Base-by-base conservation (phyloP, 768 basidiomycete genomes). In the Favolaschia claudopus region DNA sequence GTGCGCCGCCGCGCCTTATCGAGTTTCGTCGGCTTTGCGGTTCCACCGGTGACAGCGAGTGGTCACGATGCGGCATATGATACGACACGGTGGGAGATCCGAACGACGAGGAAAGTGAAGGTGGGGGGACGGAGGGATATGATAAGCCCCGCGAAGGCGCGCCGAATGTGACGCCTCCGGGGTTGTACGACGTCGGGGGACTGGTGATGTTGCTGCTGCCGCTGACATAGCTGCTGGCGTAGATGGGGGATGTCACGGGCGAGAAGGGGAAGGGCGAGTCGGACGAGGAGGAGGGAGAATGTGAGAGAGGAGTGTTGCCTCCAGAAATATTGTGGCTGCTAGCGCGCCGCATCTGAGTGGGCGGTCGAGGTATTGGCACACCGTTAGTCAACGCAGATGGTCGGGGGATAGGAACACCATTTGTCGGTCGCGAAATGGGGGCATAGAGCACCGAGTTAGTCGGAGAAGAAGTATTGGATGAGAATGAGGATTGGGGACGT, bases 121-220 rank as follows among this genome's bases (percentile, higher is more conserved):
- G 92, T 12, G 92, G 92, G 2, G 93, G 92, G 0, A 93, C 93
- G 7, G 87, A 88, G 0, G 92, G 92, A 65, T 95, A 95, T 5
- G 90, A 83, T 47, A 94, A 78, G 14, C 79, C 76, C 51, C 78
- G 73, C 7, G 67, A 72, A 9, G 67, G 77, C 50, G 64, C 73
- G 7, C 70, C 75, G 43, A 71, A 71, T 27, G 77, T 62, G 36
- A 70, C 66, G 53, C 75, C 72, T 52, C 79, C 79, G 8, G 81
- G 73, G 34, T 79, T 78, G 47, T 82, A 78, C 5, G 84, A 85
- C 5, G 89, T 87, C 2, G 89, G 87, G 4, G 92, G 92, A 31
- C 89, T 92, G 4, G 92, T 94, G 53, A 87, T 65, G 49, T 84
- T 82, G 14, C 91, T 92, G 48, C 81, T 79, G 37, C 81, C 77